Percentiles rank a stretch among this genome's conserved stretches.
phyloP scores from a whole-genome alignment of 495 filamentous ascomycete genomes.

The Tuber brumale region DNA sequence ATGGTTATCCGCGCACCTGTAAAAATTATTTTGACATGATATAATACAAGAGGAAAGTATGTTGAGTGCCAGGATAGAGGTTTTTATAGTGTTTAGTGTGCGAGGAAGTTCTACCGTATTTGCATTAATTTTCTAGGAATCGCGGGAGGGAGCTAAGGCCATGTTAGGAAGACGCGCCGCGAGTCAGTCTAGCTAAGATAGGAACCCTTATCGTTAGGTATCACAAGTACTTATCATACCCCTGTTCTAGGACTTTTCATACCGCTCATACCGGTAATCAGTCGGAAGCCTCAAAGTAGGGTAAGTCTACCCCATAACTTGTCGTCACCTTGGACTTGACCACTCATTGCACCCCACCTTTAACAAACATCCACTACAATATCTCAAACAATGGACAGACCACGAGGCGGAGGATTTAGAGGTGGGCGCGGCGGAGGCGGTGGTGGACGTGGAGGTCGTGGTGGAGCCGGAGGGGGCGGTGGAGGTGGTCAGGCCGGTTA shows the following conservation, averaged over 20 bases:
- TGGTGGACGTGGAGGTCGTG: constrained; percentile 44
- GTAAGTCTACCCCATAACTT: constrained; percentile 13
- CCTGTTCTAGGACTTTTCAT: not conserved
- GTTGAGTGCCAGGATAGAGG: not conserved
- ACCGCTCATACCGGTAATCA: not conserved
- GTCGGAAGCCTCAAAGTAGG: constrained; percentile 10
- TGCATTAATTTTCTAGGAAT: not conserved
- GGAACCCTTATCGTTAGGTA: not conserved
- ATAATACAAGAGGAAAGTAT: not conserved
- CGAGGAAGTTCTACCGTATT: not conserved
- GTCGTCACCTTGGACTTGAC: constrained; percentile 15
- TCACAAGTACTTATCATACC: not conserved
- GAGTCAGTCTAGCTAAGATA: not conserved
- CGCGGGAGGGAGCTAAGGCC: not conserved
- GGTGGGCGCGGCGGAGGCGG: constrained; percentile 47
- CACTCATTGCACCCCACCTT: constrained; percentile 23
- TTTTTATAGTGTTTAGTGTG: not conserved
- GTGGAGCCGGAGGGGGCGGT: constrained; percentile 45
- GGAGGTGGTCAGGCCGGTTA: constrained; percentile 46
- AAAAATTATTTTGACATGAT: too few species aligned
- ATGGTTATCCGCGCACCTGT: not conserved
- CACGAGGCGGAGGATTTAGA: constrained; percentile 34
- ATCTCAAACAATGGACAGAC: constrained; percentile 33
- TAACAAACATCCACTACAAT: constrained; percentile 20
- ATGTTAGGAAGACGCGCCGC: not conserved